Conservation (phyloP, 768 basidiomycete species). For the Multifurca ochricompacta region DNA sequence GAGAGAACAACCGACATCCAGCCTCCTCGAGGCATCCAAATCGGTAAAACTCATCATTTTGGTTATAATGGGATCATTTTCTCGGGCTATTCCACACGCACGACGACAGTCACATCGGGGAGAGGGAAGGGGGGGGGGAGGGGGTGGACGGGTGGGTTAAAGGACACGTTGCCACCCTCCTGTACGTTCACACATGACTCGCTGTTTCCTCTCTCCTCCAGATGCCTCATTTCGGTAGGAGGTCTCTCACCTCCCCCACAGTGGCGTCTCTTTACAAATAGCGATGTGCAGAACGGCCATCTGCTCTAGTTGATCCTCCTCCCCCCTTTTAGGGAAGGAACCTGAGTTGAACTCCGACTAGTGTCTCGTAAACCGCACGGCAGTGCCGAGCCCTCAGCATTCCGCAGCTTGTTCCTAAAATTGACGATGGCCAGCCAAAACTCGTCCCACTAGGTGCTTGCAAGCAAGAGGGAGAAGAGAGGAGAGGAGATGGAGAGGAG, state of each 20-base stretch:
- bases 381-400: background rate
- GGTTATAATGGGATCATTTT: slow-evolving; percentile 15
- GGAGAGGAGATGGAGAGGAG: too few species aligned
- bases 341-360: slow-evolving; percentile 11
- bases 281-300: background rate
- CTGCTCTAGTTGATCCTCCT: background rate
- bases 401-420: slow-evolving; percentile 2
- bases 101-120: slow-evolving; percentile 5
- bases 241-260: background rate
- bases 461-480: too few species aligned
- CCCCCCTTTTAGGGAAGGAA: background rate
- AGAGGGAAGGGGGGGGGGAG: too few species aligned
- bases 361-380: slow-evolving; percentile 14
- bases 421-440: too few species aligned
- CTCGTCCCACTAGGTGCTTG: too few species aligned
- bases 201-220: background rate
- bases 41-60: slow-evolving; percentile 5
- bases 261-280: slow-evolving; percentile 4
- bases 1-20: background rate
- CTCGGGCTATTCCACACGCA: slow-evolving; percentile 2
- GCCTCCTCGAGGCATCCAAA: slow-evolving; percentile 19
- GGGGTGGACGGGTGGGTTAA: too few species aligned
- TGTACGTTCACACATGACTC: slow-evolving; percentile 18
- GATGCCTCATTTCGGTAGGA: slow-evolving; percentile 9
- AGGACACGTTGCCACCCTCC: slow-evolving; percentile 14